Percentiles rank a stretch among this genome's conserved stretches.
Conservation (phyloP, 805 yeast genomes). For the Clavispora vitiphila region DNA sequence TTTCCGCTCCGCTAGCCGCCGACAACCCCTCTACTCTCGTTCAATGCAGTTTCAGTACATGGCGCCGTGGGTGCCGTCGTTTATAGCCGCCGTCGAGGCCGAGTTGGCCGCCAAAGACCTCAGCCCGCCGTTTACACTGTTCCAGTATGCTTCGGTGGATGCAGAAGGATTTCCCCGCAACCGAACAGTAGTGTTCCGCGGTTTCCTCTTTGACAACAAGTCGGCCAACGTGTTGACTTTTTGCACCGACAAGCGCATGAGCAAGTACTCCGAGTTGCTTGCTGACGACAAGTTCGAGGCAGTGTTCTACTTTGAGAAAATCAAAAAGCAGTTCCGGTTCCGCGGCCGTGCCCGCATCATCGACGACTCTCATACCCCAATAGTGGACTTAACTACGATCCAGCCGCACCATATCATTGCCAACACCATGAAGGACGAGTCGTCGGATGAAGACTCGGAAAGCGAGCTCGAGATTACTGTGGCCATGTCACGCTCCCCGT, state of each 20-base stretch:
- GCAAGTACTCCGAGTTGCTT: constrained; percentile 51
- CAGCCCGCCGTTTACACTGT: constrained; percentile 48
- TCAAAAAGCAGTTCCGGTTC: constrained; percentile 67
- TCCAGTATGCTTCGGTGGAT: constrained; percentile 68
- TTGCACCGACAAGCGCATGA: constrained; percentile 68
- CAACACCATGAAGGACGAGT: constrained; percentile 14
- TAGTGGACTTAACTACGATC: constrained; percentile 25
- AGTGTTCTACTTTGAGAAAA: constrained; percentile 62
- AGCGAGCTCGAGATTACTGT: constrained; percentile 13
- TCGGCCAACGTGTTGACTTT: constrained; percentile 63
- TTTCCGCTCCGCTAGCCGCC: not conserved
- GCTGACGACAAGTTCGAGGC: constrained; percentile 62
- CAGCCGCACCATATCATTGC: constrained; percentile 23
- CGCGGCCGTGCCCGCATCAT: constrained; percentile 56
- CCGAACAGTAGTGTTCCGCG: constrained; percentile 68
- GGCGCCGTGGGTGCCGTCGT: constrained; percentile 78
- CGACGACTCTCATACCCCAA: constrained; percentile 28
- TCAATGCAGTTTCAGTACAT: constrained; percentile 25
- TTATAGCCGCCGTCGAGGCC: constrained; percentile 47
- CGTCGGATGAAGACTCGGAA: constrained; percentile 11
- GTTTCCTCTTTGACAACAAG: constrained; percentile 67
- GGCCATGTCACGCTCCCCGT: constrained; percentile 1
- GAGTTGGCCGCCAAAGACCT: constrained; percentile 28
- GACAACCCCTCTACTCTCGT: not conserved
- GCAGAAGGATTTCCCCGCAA: constrained; percentile 50